Evolutionary conservation across 352 stramenopile genomes (phyloP).

Genomic region (Aphanomyces invadans): DNA sequence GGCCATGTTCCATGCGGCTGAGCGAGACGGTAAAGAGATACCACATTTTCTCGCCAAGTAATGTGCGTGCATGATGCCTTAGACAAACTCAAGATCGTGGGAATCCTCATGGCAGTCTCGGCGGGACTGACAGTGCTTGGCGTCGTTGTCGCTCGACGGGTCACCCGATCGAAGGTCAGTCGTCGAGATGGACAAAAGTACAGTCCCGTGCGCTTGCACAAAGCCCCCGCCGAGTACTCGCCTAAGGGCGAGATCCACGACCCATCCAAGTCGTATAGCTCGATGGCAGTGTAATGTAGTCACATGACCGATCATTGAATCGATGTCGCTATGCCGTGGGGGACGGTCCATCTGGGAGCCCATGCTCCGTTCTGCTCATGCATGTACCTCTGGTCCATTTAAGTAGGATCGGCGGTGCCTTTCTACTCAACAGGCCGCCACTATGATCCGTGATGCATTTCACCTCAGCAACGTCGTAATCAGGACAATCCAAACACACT

Average conservation of each 20-base stretch:
- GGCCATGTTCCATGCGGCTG: not conserved
- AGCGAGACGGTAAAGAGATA: slow-evolving; percentile 12
- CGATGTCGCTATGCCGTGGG: not conserved
- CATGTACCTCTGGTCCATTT: too few species aligned
- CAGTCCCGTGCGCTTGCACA: not conserved
- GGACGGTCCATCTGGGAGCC: not conserved
- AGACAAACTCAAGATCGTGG: slow-evolving; percentile 6
- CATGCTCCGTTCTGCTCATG: not conserved
- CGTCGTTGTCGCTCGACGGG: not conserved
- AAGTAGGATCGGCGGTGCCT: too few species aligned
- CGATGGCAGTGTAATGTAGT: slow-evolving; percentile 12
- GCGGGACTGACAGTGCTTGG: not conserved
- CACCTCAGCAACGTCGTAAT: too few species aligned
- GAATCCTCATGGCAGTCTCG: not conserved
- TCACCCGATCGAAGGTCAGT: too few species aligned
- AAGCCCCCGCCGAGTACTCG: not conserved
- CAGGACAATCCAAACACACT: too few species aligned
- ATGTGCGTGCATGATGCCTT: not conserved
- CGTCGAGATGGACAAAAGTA: not conserved
- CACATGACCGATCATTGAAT: not conserved
- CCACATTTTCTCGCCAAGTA: too few species aligned
- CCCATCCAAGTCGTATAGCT: slow-evolving; percentile 21
- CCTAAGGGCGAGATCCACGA: not conserved
- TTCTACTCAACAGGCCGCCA: too few species aligned
- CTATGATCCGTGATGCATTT: too few species aligned